Evolutionary conservation across 2,329 filamentous ascomycete genomes (phyloP), one percentile per base, ranked within the genome.

Genomic region (Albophoma yamanashiensis): DNA sequence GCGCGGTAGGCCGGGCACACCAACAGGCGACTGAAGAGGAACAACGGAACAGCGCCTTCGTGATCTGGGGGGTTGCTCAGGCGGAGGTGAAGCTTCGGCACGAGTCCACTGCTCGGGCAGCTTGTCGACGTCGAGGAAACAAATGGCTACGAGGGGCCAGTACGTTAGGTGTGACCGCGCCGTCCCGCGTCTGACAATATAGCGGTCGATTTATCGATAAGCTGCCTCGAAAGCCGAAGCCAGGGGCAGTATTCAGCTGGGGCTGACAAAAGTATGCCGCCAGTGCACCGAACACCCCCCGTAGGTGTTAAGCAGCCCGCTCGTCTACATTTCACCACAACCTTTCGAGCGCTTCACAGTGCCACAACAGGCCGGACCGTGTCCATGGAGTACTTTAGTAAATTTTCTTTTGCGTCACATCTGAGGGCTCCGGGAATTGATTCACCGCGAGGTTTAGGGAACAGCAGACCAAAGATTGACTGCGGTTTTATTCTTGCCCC

Each of bases 241-340:
- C 47, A 52, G 27, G 47, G 45, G 22, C 43, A 27, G 2, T 7
- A 2, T 22, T 15, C 12, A 25, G 4, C 56, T 31, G 22, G 3
- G 36, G 6, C 14, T 22, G 55, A 55, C 53, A 55, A 25, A 55
- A 50, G 15, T 25, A 57, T 20, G 56, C n/a, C 11, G 58, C 64
- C 66, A 66, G 59, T 61, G 69, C 17, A 20, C 17, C 15, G 17
- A 3, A n/a, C 40, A n/a, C 14, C 12, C 2, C 6, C 1, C 14
- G 4, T 50, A 25, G 25, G 17, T 1, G 11, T 31, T 3, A 20
- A 9, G 25, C 22, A 50, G 25, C 45, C 27, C 25, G 14, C 14
- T 27, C 45, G 43, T 4, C 9, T 25, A 7, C 11, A 25, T 5
- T 15, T 25, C 22, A 8, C 22, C 1, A 3, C 6, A 6, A 1